These are phyloP conservation scores for Candida tallmaniae DNA, from an alignment of 805 yeast species.

Conservation along the genomic window DNA sequence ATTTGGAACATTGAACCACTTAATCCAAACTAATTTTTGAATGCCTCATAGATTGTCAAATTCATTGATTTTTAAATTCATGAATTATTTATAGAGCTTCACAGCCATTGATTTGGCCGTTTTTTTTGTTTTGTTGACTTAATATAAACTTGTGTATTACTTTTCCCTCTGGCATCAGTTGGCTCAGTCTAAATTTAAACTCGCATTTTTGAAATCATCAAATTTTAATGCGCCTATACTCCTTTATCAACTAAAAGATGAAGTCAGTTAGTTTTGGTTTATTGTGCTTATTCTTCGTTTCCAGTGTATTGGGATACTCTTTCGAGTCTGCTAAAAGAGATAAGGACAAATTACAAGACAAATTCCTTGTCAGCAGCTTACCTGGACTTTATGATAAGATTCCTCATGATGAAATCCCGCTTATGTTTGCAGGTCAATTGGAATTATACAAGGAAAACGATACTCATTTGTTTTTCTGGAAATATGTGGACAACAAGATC, in stretches of 20 bases:
- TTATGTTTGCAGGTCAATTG: slow-evolving; percentile 66
- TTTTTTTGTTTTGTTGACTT: no score
- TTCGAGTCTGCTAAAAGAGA: slow-evolving; percentile 2
- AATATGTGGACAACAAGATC: slow-evolving; percentile 39
- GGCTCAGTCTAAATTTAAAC: no score
- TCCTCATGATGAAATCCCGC: slow-evolving; percentile 33
- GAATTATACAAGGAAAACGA: slow-evolving; percentile 49
- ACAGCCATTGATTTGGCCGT: no score
- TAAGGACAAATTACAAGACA: slow-evolving; percentile 1
- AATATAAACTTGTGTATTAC: no score
- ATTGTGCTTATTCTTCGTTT: background rate
- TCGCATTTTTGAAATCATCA: no score
- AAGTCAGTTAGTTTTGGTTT: background rate
- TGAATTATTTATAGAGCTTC: no score
- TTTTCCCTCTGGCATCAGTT: no score
- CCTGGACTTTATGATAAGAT: slow-evolving; percentile 36
- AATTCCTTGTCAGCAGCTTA: slow-evolving; percentile 24
- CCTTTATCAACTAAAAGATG: background rate
- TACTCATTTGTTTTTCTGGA: slow-evolving; percentile 76
- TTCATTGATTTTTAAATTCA: no score
- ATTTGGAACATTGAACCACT: slow-evolving; percentile 89
- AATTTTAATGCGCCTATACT: no score
- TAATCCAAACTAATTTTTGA: no score
- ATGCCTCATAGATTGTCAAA: no score
- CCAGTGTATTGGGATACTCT: background rate